Percentiles rank a stretch among this genome's conserved stretches.
phyloP scores from a whole-genome alignment of 352 stramenopile species.

The Phytophthora brassicae region DNA sequence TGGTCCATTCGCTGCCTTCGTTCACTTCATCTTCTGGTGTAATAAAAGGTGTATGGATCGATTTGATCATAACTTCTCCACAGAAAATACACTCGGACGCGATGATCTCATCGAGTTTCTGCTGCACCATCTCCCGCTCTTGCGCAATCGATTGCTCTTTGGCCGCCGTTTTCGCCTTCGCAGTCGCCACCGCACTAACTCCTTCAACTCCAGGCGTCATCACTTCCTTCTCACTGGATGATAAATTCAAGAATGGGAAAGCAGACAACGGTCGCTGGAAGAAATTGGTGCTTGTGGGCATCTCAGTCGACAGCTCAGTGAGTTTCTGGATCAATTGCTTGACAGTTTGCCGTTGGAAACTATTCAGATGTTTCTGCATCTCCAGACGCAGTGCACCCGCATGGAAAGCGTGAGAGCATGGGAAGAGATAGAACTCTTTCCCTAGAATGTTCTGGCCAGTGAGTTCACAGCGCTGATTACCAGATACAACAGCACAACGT shows the following conservation, averaged over 20 bases:
- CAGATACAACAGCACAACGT: slow-evolving; percentile 82
- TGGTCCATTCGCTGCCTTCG: slow-evolving; percentile 84
- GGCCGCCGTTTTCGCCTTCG: slow-evolving; percentile 58
- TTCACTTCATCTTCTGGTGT: slow-evolving; percentile 81
- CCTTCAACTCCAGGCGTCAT: slow-evolving; percentile 53
- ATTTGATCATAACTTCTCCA: slow-evolving; percentile 95
- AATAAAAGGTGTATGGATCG: slow-evolving; percentile 92
- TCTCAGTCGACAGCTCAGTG: slow-evolving; percentile 79
- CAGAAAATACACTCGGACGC: slow-evolving; percentile 95
- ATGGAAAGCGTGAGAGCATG: slow-evolving; percentile 93
- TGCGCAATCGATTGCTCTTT: slow-evolving; percentile 83
- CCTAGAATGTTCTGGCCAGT: slow-evolving; percentile 87
- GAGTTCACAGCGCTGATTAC: slow-evolving; percentile 89
- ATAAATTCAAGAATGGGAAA: slow-evolving; percentile 70
- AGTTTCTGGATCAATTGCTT: slow-evolving; percentile 91
- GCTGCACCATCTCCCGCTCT: slow-evolving; percentile 89
- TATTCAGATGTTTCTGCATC: slow-evolving; percentile 89
- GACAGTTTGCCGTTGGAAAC: slow-evolving; percentile 87
- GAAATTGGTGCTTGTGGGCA: slow-evolving; percentile 72
- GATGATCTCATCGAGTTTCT: slow-evolving; percentile 94
- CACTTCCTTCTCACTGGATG: slow-evolving; percentile 67
- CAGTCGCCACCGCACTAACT: slow-evolving; percentile 39
- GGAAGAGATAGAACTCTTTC: slow-evolving; percentile 95
- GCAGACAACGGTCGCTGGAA: slow-evolving; percentile 67
- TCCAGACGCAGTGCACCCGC: slow-evolving; percentile 86